phyloP scores from a whole-genome alignment of 208 protist species.

The Herpetomonas samuelpessoai region DNA sequence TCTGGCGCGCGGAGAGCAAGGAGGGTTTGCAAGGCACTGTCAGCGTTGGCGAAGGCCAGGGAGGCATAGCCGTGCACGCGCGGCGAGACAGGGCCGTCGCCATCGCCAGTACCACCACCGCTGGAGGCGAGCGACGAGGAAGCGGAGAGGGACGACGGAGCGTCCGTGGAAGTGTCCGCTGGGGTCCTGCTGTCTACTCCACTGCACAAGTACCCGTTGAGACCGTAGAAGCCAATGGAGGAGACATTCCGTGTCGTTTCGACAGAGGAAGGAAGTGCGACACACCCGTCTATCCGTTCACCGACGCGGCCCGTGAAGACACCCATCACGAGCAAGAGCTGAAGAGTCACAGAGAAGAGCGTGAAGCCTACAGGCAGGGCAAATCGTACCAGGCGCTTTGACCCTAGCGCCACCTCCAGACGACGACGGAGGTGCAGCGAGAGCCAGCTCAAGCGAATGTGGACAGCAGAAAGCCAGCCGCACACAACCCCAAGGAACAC shows the following conservation, averaged over 20 bases:
- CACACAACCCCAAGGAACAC: constrained; percentile 35
- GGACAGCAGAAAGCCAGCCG: constrained; percentile 30
- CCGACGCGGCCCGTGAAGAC: constrained; percentile 8
- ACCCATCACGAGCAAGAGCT: constrained; percentile 32
- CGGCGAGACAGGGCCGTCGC: constrained; percentile 6
- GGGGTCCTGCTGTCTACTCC: constrained; percentile 8
- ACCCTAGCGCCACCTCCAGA: constrained; percentile 24
- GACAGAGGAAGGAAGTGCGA: constrained; percentile 29
- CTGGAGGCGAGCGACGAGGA: not conserved
- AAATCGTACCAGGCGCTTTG: constrained; percentile 32
- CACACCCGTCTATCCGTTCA: constrained; percentile 18
- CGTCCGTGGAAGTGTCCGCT: not conserved
- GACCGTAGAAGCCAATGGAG: constrained; percentile 46
- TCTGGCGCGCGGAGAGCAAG: constrained; percentile 36
- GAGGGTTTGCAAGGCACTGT: constrained; percentile 43
- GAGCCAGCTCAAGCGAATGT: constrained; percentile 37
- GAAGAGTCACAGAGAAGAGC: constrained; percentile 33
- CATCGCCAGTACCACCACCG: not conserved
- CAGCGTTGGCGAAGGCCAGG: constrained; percentile 46
- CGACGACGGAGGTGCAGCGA: constrained; percentile 35
- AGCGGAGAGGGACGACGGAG: no score
- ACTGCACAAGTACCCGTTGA: constrained; percentile 44
- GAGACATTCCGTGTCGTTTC: constrained; percentile 32
- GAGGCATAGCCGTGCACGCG: constrained; percentile 53
- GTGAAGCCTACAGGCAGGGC: constrained; percentile 39